Evolutionary conservation across 176 grass and related monocot genomes (phyloP).

Genomic region (Hyparrhenia diplandra): DNA sequence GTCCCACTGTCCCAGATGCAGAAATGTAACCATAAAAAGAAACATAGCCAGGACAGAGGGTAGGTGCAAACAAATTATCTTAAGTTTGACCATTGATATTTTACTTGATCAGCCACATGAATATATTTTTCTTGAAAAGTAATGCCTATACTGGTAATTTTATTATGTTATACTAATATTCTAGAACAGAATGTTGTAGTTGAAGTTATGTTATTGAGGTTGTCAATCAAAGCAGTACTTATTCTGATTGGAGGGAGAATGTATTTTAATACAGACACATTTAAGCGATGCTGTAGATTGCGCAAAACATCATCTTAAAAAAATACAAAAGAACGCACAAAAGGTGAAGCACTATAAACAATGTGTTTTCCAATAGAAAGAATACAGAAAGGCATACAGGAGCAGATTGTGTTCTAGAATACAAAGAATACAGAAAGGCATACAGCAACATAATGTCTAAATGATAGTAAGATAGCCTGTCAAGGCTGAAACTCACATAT

Average conservation of each 20-base stretch:
- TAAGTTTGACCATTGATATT: background rate
- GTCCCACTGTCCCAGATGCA: background rate
- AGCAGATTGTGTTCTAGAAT: background rate
- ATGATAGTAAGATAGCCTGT: background rate
- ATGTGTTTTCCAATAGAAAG: slow-evolving; percentile 1
- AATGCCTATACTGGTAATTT: background rate
- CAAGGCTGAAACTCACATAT: background rate
- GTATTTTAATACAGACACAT: background rate
- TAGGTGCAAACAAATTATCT: background rate
- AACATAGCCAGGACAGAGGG: background rate
- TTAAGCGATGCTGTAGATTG: background rate
- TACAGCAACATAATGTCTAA: slow-evolving; percentile 17
- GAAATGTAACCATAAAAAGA: background rate
- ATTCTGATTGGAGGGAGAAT: background rate
- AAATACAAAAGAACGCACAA: background rate
- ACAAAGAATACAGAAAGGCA: no score
- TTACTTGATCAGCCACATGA: background rate
- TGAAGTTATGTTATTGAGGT: background rate
- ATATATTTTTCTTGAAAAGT: background rate
- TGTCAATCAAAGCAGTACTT: background rate
- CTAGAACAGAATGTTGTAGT: no score
- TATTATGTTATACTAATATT: background rate
- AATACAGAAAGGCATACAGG: background rate
- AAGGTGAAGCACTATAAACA: background rate
- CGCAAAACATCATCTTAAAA: background rate